These are phyloP conservation scores for Cutaneotrichosporon sp. DNA, from an alignment of 1,284 basidiomycete genomes.

Conservation along the genomic window DNA sequence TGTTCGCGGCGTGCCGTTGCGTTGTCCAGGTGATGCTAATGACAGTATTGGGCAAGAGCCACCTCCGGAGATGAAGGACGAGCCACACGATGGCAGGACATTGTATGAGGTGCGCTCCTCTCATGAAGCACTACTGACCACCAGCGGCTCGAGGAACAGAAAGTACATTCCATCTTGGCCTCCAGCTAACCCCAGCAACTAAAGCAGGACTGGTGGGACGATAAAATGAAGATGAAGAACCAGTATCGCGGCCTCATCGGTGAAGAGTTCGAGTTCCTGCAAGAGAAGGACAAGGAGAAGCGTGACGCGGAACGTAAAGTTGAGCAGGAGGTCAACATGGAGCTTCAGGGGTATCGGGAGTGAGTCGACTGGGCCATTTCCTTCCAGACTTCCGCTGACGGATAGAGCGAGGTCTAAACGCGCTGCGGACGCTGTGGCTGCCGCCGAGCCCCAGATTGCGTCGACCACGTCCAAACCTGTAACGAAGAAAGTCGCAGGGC, in stretches of 20 bases:
- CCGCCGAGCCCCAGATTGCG: slow-evolving; percentile 13
- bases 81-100: slow-evolving; percentile 69
- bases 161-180: slow-evolving; percentile 55
- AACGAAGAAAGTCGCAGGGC: slow-evolving; percentile 15
- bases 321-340: slow-evolving; percentile 70
- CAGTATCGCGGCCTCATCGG: slow-evolving; percentile 86
- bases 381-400: no score
- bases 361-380: not conserved
- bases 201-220: slow-evolving; percentile 92
- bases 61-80: slow-evolving; percentile 62
- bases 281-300: slow-evolving; percentile 70
- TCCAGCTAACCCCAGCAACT: slow-evolving; percentile 53
- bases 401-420: not conserved
- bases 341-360: slow-evolving; percentile 13
- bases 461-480: slow-evolving; percentile 3
- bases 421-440: slow-evolving; percentile 5
- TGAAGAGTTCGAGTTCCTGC: slow-evolving; percentile 83
- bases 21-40: not conserved
- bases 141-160: slow-evolving; percentile 55
- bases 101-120: slow-evolving; percentile 69
- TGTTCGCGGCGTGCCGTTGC: no score
- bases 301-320: slow-evolving; percentile 67
- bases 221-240: slow-evolving; percentile 84
- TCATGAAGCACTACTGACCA: slow-evolving; percentile 46
- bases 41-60: slow-evolving; percentile 76